Base-by-base conservation (phyloP, 345 rosid species). In the Citrus inodora region DNA sequence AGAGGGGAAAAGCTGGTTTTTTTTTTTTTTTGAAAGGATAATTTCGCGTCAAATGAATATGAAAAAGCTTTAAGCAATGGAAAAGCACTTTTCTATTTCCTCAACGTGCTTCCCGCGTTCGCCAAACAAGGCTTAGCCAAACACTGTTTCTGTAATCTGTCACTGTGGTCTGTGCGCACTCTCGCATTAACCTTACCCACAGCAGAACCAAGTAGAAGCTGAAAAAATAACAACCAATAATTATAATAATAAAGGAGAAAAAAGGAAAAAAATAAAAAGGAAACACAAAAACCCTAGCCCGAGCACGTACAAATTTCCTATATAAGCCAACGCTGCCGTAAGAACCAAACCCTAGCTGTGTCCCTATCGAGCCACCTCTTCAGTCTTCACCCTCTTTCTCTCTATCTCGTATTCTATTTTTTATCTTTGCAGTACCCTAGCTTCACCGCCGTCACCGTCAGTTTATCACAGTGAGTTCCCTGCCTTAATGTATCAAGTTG, bases 281-380 rank as follows among this genome's bases (percentile, higher is more conserved):
- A 55, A 24, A 66, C 56, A 35, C 73, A 76, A 76, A 76, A 76
- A 46, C 79, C 79, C 79, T 76, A 76, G 66, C 55, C 25, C 9
- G 63, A 7, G 51, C 7, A 1, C 2, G 73, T 67, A 38, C 40
- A 56, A 9, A 35, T 55, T 46, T 76, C 71, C 58, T 76, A 76
- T 76, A 67, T 55, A 76, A 67, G 73, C 73, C 11, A 37, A 67
- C 66, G 56, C 73, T 55, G 67, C 38, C 63, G 66, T 56, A 37
- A 35, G 7, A 16, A 25, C 17, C 32, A 33, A 67, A 76, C 79
- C 79, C 73, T 76, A 67, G 40, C 67, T 68, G 38, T 53, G 56
- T 55, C 66, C 67, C 16, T 33, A 1, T 3, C 7, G 48, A 67
- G 66, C 79, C 79, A 76, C 65, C 60, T 40, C 35, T 32, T 32